Evolutionary conservation across 2,329 filamentous ascomycete genomes (phyloP).

Genomic region (Fusarium mangiferae): DNA sequence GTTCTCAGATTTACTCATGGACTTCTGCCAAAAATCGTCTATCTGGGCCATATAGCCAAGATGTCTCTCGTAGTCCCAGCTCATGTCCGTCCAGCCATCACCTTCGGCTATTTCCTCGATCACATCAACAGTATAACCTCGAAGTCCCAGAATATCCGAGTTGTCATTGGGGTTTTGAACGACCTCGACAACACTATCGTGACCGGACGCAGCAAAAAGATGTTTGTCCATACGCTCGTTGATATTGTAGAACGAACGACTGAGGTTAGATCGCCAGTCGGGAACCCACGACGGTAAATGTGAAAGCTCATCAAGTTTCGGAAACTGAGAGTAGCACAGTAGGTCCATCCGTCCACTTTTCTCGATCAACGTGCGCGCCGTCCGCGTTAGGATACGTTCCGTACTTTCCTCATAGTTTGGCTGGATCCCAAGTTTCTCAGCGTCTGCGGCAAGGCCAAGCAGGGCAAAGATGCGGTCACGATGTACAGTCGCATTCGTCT

Average conservation of each 20-base stretch:
- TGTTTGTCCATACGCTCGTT: neutral
- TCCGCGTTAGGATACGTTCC: neutral
- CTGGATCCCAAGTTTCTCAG: neutral
- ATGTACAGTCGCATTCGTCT: neutral
- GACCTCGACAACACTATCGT: rapidly evolving
- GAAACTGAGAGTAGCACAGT: neutral
- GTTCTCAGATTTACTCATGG: neutral
- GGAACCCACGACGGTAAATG: neutral
- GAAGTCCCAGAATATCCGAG: neutral
- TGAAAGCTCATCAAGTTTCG: neutral
- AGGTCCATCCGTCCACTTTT: neutral
- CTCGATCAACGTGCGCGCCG: neutral
- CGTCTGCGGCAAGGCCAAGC: neutral
- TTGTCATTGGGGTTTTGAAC: rapidly evolving
- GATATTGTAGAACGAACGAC: neutral
- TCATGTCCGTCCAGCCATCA: neutral
- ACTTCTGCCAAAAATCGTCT: neutral
- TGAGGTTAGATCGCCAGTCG: neutral
- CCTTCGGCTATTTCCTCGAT: neutral
- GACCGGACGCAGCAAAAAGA: neutral
- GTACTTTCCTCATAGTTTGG: neutral
- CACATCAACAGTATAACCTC: neutral
- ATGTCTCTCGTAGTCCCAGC: neutral
- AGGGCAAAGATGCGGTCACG: conserved; percentile 1
- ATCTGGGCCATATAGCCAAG: neutral